Evolutionary conservation across 345 rosid species (phyloP), one percentile per base, ranked within the genome.

Genomic region (Odontarrhena argentea): DNA sequence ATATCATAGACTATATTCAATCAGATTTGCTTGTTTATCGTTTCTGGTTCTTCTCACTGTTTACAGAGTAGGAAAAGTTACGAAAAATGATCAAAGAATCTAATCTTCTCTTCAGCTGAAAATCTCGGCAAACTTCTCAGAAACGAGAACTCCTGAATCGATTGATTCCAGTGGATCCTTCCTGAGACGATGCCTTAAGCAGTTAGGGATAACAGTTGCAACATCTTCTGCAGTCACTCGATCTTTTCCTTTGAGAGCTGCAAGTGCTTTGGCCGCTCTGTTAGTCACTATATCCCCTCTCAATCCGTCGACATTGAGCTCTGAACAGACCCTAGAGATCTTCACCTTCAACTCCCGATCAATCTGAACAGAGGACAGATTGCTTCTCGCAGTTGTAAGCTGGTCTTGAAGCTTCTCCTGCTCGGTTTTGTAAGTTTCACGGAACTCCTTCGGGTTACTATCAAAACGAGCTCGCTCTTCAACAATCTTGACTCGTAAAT

Each of bases 151-250:
- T 70, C 99, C 97, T 0, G 96, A 94, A 80, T 91, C 97, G 2
- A 94, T 88, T 1, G 97, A 91, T 70, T 94, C 99, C 84, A 94
- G 55, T 2, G 97, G 97, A 78, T 94, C 99, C 82, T 94, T 94
- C 66, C 99, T 80, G 45, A 91, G 91, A 15, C 99, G 91, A 72
- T 94, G 99, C 82, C 99, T 88, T 63, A 94, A 82, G 69, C 99
- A 91, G 70, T 91, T 91, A 64, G 99, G 96, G 35, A 94, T 94
- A 66, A 94, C 99, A 2, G 97, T 91, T n/a, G 97, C 96, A 48
- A 94, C 81, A 75, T 94, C 97, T 59, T 94, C 99, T 0, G 97
- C 76, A 46, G 84, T 81, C 9, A 91, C 97, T 28, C 68, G 62
- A 53, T 91, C 95, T 78, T 91, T 88, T 56, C 91, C 91, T 77